Base-by-base conservation (phyloP, 768 basidiomycete species). In the Melanogaster broomeanus region DNA sequence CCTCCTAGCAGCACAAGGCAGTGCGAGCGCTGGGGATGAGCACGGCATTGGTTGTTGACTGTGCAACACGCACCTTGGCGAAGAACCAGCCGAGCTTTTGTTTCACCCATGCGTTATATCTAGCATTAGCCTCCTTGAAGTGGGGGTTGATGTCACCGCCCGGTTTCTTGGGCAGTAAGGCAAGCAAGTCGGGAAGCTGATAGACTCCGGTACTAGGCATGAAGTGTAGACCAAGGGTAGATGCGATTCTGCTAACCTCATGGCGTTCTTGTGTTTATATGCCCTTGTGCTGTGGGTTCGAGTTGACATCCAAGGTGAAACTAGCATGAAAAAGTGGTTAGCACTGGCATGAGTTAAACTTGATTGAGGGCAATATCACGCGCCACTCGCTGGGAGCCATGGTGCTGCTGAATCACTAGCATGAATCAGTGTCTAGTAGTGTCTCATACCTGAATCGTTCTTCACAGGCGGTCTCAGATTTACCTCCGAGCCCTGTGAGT, bases 111-210 rank as follows among this genome's bases (percentile, higher is more conserved):
- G 59, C 35, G 16, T 60, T 53, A 28, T 59, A 67, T 22, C 51
- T 56, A 6, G 31, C 21, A 34, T 67, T 53, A 7, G 60, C 61
- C 3, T 58, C 65, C 46, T 45, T 54, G 28, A 69, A 69, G 41
- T 52, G 19, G 12, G 59, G 57, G 33, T 60, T 69, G 25, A 68
- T 69, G 16, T 52, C 51, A 18, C 58, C 64, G 6, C 68, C 61
- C 11, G 68, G 55, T 43, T 70, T 68, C 53, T 52, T 50, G 16
- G 66, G 64, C 22, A 65, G 56, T 12, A 62, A 45, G 21, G 39
- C 41, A 9, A 65, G 57, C 27, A 68, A 56, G 44, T 57, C 37
- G n/a, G 66, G 67, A 42, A 68, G 51, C 30, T 44, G 66, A 28
- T 57, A 65, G 15, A 53, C 34, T 55, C 55, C 60, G 12, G 34